Base-by-base conservation (phyloP, 352 stramenopile genomes). In the Phytopythium boreale region DNA sequence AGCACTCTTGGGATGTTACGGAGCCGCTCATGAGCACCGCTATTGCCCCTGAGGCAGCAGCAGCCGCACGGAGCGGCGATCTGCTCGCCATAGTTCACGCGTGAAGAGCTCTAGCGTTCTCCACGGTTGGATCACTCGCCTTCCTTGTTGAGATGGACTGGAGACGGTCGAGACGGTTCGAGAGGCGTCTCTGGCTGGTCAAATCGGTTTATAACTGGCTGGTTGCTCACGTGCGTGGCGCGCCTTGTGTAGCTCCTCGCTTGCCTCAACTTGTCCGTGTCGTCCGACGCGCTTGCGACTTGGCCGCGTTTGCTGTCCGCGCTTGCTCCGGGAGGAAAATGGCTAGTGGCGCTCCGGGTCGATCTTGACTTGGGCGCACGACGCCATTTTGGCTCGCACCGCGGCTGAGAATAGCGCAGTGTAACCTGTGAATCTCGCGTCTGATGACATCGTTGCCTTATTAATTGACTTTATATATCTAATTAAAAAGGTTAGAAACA, bases 1-100 rank as follows among this genome's bases (percentile, higher is more conserved):
- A 85, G 64, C 86, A 95, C 60, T 90, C 79, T 55, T 79, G 64
- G 8, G 70, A 68, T 4, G 56, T 11, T 20, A 62, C 67, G n/a
- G 24, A 37, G 37, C 50, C 37, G 31, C 68, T 55, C 5, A 64
- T 12, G 15, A 75, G 49, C 31, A 56, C 53, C 15, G 57, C 55
- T 27, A 56, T 29, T 0, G 15, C 26, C 19, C 15, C 49, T 5
- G 29, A n/a, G 47, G 11, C 47, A 11, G 47, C 47, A 4, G 56
- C 41, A 39, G 56, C 56, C 56, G 39, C 41, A 22, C 24, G 19
- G 20, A 62, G 41, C 20, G 36, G 37, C 19, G 56, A 43, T 20
- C 27, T 10, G 27, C 26, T 24, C 56, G 43, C 5, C 41, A 51
- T 62, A 7, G 39, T 12, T n/a, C 20, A 24, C 19, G 2, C 17